Percentiles rank a stretch among this genome's conserved stretches.
phyloP scores from a whole-genome alignment of 371 early-diverging fungal genomes.

The Haplosporangium sp. region DNA sequence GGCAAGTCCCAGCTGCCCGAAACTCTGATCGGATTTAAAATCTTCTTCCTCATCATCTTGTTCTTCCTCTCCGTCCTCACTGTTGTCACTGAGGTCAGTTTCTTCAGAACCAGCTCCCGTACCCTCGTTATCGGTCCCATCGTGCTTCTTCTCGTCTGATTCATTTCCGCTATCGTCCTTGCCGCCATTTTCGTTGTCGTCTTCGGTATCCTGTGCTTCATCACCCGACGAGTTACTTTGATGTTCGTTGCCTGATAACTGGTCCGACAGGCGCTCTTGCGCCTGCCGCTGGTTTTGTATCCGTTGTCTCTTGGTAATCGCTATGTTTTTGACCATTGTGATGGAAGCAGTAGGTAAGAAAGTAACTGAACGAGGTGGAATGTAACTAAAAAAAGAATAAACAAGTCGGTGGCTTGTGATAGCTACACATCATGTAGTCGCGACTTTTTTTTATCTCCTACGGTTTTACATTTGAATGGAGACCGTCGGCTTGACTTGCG shows the following conservation, averaged over 20 bases:
- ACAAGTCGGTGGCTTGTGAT: constrained; percentile 3
- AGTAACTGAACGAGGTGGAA: not conserved
- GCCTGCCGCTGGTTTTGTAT: constrained; percentile 15
- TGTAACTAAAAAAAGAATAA: not conserved
- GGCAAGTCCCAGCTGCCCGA: constrained; percentile 78
- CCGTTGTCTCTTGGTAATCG: constrained; percentile 6
- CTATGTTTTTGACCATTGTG: constrained; percentile 18
- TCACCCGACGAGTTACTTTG: not conserved
- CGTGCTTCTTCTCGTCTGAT: constrained; percentile 4
- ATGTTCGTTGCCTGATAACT: not conserved
- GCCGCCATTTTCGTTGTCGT: not conserved
- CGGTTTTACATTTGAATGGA: no score
- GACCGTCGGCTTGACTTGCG: no score
- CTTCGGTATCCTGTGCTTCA: not conserved
- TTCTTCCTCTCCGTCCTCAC: constrained; percentile 24
- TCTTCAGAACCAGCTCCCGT: constrained; percentile 10
- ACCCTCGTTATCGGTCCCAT: constrained; percentile 3
- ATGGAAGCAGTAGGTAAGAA: not conserved
- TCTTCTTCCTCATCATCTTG: constrained; percentile 38
- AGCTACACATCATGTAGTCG: not conserved
- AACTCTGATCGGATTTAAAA: constrained; percentile 51
- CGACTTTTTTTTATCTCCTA: no score
- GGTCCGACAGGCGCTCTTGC: not conserved
- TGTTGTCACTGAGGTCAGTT: constrained; percentile 22
- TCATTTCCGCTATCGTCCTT: not conserved